Base-by-base conservation (phyloP, 2,329 filamentous ascomycete genomes). In the Phaeophleospora eucalypticola region DNA sequence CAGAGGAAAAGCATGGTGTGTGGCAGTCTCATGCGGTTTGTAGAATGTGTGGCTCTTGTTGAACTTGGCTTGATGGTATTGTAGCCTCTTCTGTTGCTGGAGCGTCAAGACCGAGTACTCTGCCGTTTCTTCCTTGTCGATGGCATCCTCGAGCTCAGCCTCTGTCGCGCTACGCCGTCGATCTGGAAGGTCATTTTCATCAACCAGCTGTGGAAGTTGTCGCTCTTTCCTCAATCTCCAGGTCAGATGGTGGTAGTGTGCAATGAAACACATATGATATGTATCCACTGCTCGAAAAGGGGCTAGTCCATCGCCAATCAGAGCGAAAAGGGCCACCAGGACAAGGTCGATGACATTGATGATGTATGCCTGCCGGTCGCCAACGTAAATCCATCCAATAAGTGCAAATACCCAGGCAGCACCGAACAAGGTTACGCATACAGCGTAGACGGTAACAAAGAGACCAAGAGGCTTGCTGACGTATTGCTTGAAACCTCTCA, bases 401-500 rank as follows among this genome's bases (percentile, higher is more conserved):
- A 94, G 72, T 68, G 91, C 93, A n/a, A 94, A 77, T 1, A 95
- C 88, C 89, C 88, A 95, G 0, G 86, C 86, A 10, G 91, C 74
- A 60, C 88, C 88, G 58, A 94, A 95, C 0, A 90, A 73, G 0
- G 88, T 93, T 58, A 95, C 90, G 16, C 91, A 74, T 1, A 79
- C 83, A 7, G 87, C 88, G 65, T 95, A 95, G 3, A 94, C 69
- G 0, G 87, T 93, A 48, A 95, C 86, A 45, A 90, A 77, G 62
- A 93, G 88, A 1, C 89, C 89, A 32, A 95, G 75, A 1, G 89
- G 76, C 58, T 82, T 81, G 33, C 76, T 77, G 12, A 89, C 77
- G 61, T 94, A 95, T 67, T 91, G 82, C 2, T 82, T 80, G 60
- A 95, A 95, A 0, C 87, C 88, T 63, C 81, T 84, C 80, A 90